phyloP scores from a whole-genome alignment of 129 eudicot species.

The Saposhnikovia divaricata region DNA sequence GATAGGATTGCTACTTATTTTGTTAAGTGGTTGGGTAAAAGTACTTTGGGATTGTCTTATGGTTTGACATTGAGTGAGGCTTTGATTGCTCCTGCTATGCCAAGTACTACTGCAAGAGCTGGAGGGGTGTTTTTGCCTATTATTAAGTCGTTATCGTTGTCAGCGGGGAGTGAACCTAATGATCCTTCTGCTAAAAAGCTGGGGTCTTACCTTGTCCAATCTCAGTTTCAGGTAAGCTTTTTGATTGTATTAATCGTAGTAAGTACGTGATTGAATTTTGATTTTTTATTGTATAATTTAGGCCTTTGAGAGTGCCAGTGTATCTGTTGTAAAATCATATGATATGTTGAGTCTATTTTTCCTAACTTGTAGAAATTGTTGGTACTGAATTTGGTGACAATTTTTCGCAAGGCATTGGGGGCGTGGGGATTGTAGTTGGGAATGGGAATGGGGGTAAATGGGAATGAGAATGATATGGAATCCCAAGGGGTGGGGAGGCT shows the following conservation, averaged over 20 bases:
- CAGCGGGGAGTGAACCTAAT: conserved; percentile 71
- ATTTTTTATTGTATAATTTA: neutral
- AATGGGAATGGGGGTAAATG: too few relatives aligned
- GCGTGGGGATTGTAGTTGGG: too few relatives aligned
- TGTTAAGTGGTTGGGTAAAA: conserved; percentile 80
- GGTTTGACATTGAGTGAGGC: conserved; percentile 88
- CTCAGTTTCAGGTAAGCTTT: conserved; percentile 72
- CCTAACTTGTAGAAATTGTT: neutral
- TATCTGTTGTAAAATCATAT: neutral
- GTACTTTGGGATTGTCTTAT: conserved; percentile 79
- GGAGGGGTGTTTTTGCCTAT: conserved; percentile 94
- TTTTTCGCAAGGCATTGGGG: too few relatives aligned
- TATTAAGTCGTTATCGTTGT: conserved; percentile 60
- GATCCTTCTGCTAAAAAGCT: conserved; percentile 55
- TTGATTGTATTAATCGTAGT: neutral
- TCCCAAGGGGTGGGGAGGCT: too few relatives aligned
- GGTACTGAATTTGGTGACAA: neutral
- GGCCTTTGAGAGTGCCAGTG: neutral
- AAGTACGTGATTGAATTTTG: neutral
- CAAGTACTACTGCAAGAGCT: conserved; percentile 90
- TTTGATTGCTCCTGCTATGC: conserved; percentile 96
- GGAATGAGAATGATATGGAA: too few relatives aligned
- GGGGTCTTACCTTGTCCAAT: conserved; percentile 67
- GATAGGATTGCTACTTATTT: conserved; percentile 85
- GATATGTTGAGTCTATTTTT: neutral